Base-by-base conservation (phyloP, 2,329 filamentous ascomycete species). In the Diaporthe sp. region DNA sequence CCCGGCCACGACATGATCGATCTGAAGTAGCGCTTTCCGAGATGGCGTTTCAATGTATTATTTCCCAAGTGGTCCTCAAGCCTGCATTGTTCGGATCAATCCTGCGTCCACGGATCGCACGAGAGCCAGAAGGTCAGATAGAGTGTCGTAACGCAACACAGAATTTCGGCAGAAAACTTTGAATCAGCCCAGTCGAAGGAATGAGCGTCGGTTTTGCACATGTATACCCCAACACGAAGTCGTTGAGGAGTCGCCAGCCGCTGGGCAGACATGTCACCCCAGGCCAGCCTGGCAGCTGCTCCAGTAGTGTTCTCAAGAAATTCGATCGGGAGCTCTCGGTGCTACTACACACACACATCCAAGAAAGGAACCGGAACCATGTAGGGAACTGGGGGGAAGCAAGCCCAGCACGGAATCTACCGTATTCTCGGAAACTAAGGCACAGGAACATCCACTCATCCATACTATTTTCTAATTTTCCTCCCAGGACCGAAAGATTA, bases 171-270 rank as follows among this genome's bases (percentile, higher is more conserved):
- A 13, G 25, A 13, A 15, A 28, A 37, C 44, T 25, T 37, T 12
- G 44, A 37, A 10, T 28, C n/a, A 42, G 8, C 31, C 49, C 4
- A 2, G 34, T 42, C 3, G 34, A 22, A 39, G 22, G n/a, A 28
- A 22, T 15, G 17, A 13, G 9, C 15, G 22, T n/a, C 7, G 12
- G 0, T 12, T 53, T 39, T 17, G 31, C 22, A 46, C 46, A 25
- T 49, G 12, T 53, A 3, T 31, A 4, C 31, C 39, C 31, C 46
- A 49, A 39, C 46, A 68, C 31, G 28, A 42, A 19, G 4, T 13
- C 37, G 49, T 55, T 69, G 49, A 69, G 65, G n/a, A 55, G 46
- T 42, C 42, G 65, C 9, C n/a, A 42, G 17, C 65, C 65, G 49
- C 42, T 59, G 22, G 13, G 49, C 65, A 69, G 65, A 69, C 9